Evolutionary conservation across 192 early-diverging fungal species (phyloP).

Genomic region (Piromyces sp.): DNA sequence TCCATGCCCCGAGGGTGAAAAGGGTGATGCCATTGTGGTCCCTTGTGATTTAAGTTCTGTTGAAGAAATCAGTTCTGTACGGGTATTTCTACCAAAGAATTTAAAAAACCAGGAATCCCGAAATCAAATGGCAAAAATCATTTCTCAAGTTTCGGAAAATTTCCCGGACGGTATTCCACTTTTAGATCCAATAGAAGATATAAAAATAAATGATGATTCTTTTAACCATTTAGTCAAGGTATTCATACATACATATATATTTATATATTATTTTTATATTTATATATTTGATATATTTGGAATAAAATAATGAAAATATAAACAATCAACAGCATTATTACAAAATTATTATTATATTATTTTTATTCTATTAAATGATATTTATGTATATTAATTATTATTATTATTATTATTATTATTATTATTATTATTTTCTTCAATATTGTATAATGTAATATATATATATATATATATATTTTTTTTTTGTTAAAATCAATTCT

Average conservation of each 20-base stretch:
- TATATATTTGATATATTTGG: no score
- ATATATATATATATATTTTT: not conserved
- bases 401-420: no score
- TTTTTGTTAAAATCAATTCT: not conserved
- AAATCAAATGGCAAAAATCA: conserved; percentile 35
- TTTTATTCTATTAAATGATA: no score
- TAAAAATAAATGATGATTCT: conserved; percentile 61
- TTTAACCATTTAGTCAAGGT: conserved; percentile 55
- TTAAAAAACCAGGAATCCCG: conserved; percentile 33
- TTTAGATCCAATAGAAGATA: conserved; percentile 76
- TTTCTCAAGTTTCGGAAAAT: conserved; percentile 52
- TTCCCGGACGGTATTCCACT: conserved; percentile 61
- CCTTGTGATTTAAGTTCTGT: conserved; percentile 57
- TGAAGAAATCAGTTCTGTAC: conserved; percentile 52
- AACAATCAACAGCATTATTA: no score
- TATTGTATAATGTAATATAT: no score
- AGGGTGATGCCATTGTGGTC: conserved; percentile 51
- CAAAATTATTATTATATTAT: no score
- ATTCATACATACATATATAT: not conserved
- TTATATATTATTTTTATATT: not conserved
- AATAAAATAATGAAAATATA: no score
- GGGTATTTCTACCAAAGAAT: conserved; percentile 55
- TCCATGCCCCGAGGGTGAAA: conserved; percentile 30
- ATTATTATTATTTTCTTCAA: no score
- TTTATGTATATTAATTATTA: no score